Evolutionary conservation across 2,329 filamentous ascomycete genomes (phyloP).

Genomic region (Aureobasidium sp.): DNA sequence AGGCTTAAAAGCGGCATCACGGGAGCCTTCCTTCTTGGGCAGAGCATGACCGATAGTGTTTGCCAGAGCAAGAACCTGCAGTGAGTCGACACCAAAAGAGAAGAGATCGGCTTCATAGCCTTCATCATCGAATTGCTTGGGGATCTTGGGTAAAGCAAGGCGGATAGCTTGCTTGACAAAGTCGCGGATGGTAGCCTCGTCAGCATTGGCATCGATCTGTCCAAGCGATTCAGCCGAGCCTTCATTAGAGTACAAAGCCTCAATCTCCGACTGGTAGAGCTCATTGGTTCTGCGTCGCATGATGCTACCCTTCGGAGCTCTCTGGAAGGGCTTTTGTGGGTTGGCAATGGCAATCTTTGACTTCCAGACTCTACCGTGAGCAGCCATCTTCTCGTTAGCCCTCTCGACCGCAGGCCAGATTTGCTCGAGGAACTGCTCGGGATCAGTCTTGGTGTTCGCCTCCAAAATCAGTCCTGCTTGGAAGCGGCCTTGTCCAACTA

Average conservation of each 20-base stretch:
- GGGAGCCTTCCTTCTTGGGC: conserved; percentile 14
- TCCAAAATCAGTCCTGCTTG: conserved; percentile 28
- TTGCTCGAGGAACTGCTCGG: conserved; percentile 30
- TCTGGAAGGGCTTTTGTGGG: conserved; percentile 36
- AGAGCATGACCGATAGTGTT: conserved; percentile 20
- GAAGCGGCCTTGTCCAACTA: conserved; percentile 26
- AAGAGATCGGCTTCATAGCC: conserved; percentile 25
- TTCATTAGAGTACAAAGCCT: conserved; percentile 35
- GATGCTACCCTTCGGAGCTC: conserved; percentile 40
- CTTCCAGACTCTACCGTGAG: conserved; percentile 36
- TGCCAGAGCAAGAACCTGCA: conserved; percentile 24
- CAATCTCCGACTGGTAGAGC: conserved; percentile 40
- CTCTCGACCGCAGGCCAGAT: conserved; percentile 39
- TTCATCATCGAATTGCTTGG: conserved; percentile 18
- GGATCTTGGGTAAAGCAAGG: conserved; percentile 13
- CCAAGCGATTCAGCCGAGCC: conserved; percentile 15
- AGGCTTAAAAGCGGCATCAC: conserved; percentile 20
- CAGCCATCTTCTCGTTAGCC: conserved; percentile 35
- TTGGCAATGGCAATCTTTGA: conserved; percentile 36
- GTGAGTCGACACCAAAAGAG: conserved; percentile 27
- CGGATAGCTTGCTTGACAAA: conserved; percentile 18
- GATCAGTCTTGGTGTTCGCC: conserved; percentile 18
- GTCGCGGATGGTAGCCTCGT: conserved; percentile 12
- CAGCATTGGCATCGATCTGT: conserved; percentile 12
- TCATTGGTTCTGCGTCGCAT: conserved; percentile 34